Base-by-base conservation (phyloP, 257 asterid species). In the Scutellaria minor region DNA sequence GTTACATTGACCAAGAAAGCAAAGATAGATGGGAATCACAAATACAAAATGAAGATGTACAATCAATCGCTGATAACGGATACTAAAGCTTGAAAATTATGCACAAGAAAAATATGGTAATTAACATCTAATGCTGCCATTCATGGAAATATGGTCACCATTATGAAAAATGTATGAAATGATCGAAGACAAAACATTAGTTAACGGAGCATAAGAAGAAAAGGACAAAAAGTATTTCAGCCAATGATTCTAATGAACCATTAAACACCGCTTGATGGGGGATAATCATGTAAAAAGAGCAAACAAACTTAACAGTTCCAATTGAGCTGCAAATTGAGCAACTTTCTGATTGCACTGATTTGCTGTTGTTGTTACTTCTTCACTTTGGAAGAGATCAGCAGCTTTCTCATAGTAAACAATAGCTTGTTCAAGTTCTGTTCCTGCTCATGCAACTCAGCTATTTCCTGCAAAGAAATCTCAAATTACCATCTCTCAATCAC, bases 291-390 rank as follows among this genome's bases (percentile, higher is more conserved):
- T 27, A 27, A n/a, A 71, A 63, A 67, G 78, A 51, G 41, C 40
- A 50, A 20, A 53, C 39, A 71, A 71, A 74, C 89, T 80, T 85
- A 79, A 93, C 98, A 87, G 96, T 82, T 93, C 96, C 65, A 93
- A 73, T 68, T 87, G 96, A 72, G 98, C 89, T 35, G 97, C 91
- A 71, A 80, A 90, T 77, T 93, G 96, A 5, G 98, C 97, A 71
- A 91, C 76, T 85, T 91, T 90, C 83, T 85, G 94, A 81, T 85
- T 89, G 94, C 98, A 93, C 75, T 91, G 98, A 81, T 89, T 93
- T 72, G 97, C 97, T 57, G 94, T 68, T 59, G 97, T 82, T 44
- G 48, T 44, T 44, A 44, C 48, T 44, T 44, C 48, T 44, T 44
- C 48, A 10, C 13, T 44, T 44, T 44, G 48, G 48, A 44, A 44